A percentile compares a stretch with the other conserved stretches of the same genome.
phyloP scores from a whole-genome alignment of 768 basidiomycete species.

The Rossbeevera mucosa region DNA sequence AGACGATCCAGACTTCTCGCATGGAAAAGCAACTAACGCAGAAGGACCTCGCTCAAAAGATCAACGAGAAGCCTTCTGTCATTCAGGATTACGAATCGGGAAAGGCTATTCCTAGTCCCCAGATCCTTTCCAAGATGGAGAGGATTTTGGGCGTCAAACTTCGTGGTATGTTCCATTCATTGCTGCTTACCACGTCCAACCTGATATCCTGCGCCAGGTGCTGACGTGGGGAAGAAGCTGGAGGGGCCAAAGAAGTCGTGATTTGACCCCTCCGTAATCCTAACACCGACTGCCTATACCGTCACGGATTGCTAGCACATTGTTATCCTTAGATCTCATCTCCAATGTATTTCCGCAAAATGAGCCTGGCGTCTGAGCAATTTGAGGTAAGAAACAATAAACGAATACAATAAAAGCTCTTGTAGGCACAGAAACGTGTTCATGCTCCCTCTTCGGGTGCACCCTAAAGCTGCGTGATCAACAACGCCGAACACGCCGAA shows the following conservation, averaged over 20 bases:
- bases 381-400: background rate
- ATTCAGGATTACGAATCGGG: slow-evolving; percentile 88
- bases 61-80: slow-evolving; percentile 89
- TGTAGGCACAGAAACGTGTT: slow-evolving; percentile 1
- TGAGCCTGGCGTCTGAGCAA: slow-evolving; percentile 4
- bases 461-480: slow-evolving; percentile 24
- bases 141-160: slow-evolving; percentile 82
- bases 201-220: slow-evolving; percentile 39
- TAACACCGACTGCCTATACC: slow-evolving; percentile 27
- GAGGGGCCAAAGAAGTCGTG: slow-evolving; percentile 71
- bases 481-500: background rate
- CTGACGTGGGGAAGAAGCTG: slow-evolving; percentile 84
- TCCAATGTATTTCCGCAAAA: slow-evolving; percentile 21
- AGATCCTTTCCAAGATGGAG: slow-evolving; percentile 88
- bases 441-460: slow-evolving; percentile 31
- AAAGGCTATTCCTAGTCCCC: slow-evolving; percentile 80
- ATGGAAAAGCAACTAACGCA: slow-evolving; percentile 77
- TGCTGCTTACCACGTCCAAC: background rate
- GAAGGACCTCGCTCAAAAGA: slow-evolving; percentile 88
- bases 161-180: slow-evolving; percentile 54
- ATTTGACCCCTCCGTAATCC: slow-evolving; percentile 38
- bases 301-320: slow-evolving; percentile 18
- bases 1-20: slow-evolving; percentile 83
- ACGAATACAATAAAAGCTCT: background rate
- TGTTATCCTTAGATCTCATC: slow-evolving; percentile 21